Conservation (phyloP, 345 rosid species). For the Pistacia integerrima region DNA sequence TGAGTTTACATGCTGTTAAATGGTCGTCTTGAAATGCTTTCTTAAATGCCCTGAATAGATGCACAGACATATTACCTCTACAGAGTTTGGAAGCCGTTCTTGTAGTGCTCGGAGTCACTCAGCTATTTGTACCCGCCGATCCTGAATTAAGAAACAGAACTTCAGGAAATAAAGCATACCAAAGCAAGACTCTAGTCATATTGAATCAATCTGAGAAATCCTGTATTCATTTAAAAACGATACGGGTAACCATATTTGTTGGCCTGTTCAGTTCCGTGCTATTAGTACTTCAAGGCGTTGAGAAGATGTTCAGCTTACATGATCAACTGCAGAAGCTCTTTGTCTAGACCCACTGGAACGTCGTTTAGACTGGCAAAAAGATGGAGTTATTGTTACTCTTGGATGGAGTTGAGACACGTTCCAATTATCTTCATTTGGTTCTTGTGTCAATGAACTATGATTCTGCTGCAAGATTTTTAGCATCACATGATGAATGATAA, state of each 20-base stretch:
- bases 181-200: neutral
- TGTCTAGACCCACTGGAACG: conserved; percentile 14
- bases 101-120: conserved; percentile 45
- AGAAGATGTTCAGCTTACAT: conserved; percentile 28
- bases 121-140: conserved; percentile 42
- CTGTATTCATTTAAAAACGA: neutral
- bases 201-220: neutral
- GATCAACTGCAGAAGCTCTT: conserved; percentile 25
- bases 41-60: neutral
- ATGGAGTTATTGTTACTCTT: conserved; percentile 19
- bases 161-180: neutral
- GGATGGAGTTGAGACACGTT: conserved; percentile 24
- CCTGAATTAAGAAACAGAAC: conserved; percentile 28
- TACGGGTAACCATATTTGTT: neutral
- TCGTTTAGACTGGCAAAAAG: conserved; percentile 25
- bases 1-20: neutral
- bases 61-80: conserved; percentile 33
- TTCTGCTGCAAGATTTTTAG: conserved; percentile 27
- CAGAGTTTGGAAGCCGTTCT: conserved; percentile 47
- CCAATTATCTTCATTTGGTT: conserved; percentile 7
- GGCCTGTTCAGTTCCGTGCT: neutral
- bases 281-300: conserved; percentile 5
- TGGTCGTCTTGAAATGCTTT: neutral
- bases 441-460: conserved; percentile 26
- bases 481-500: neutral